Percentiles rank a stretch among this genome's conserved stretches.
Evolutionary conservation across 345 rosid species (phyloP).

Genomic region (Citrus medica): DNA sequence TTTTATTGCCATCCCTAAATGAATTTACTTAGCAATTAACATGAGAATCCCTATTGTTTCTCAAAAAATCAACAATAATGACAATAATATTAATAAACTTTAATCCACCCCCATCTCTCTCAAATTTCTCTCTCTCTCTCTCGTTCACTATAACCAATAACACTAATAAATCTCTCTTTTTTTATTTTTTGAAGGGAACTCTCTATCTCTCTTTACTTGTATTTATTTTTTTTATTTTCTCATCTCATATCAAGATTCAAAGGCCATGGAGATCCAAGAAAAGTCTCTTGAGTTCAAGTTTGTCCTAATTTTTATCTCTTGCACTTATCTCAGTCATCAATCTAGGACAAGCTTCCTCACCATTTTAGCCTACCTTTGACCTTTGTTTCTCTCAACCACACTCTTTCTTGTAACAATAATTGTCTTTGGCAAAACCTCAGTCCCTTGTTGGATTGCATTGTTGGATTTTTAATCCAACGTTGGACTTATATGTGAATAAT

Average conservation of each 20-base stretch:
- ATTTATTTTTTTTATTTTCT: too few species aligned
- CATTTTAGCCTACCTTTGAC: constrained; percentile 79
- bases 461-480: too few species aligned
- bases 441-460: not conserved
- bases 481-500: too few species aligned
- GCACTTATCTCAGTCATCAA: constrained; percentile 31
- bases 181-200: too few species aligned
- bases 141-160: not conserved
- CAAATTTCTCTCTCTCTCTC: not conserved
- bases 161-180: not conserved
- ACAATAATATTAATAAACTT: not conserved
- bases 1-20: too few species aligned
- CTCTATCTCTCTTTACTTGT: too few species aligned
- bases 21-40: too few species aligned
- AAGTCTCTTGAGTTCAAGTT: constrained; percentile 50
- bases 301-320: constrained; percentile 26
- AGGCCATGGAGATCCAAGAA: constrained; percentile 59
- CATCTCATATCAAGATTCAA: not conserved
- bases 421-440: constrained; percentile 57
- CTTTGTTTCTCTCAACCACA: constrained; percentile 74
- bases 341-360: constrained; percentile 64
- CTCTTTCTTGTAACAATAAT: constrained; percentile 72
- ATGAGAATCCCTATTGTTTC: too few species aligned
- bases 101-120: too few species aligned
- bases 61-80: not conserved